Percentiles rank a stretch among this genome's conserved stretches.
Evolutionary conservation across 1,284 basidiomycete genomes (phyloP).

Genomic region (Ceratobasidium sp.): DNA sequence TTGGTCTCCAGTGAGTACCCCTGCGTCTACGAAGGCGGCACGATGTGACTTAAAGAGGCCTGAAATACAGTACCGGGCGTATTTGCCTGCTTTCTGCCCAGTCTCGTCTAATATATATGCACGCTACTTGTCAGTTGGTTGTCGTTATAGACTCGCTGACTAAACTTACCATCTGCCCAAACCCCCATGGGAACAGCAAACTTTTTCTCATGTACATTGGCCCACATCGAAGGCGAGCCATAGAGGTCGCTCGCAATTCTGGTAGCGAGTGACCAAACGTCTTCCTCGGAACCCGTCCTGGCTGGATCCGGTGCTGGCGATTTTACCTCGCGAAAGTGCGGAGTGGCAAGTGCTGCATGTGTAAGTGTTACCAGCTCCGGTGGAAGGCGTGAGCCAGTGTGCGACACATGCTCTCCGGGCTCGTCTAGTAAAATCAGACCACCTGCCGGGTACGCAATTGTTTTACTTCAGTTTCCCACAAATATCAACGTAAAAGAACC

Average conservation of each 20-base stretch:
- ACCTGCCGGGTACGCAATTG: background rate
- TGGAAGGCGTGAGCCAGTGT: background rate
- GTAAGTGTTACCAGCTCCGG: background rate
- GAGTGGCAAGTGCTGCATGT: background rate
- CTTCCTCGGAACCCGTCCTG: background rate
- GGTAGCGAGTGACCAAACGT: conserved; percentile 16
- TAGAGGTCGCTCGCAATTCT: conserved; percentile 8
- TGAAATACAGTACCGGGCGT: conserved; percentile 7
- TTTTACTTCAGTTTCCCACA: background rate
- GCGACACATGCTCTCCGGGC: conserved; percentile 6
- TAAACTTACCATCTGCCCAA: conserved; percentile 18
- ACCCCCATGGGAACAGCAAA: conserved; percentile 25
- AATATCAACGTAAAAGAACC: background rate
- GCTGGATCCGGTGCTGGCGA: background rate
- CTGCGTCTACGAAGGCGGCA: conserved; percentile 1
- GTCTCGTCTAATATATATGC: conserved; percentile 9
- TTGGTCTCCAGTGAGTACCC: conserved; percentile 12
- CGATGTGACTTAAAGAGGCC: conserved; percentile 6
- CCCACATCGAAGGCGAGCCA: conserved; percentile 23
- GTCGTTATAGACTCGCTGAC: background rate
- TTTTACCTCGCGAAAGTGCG: background rate
- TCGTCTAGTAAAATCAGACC: conserved; percentile 21
- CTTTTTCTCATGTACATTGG: conserved; percentile 4
- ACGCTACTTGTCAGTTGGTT: background rate
- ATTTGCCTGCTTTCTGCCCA: conserved; percentile 18